Percentiles rank a stretch among this genome's conserved stretches.
Evolutionary conservation across 768 basidiomycete species (phyloP).

Genomic region (Termitomyces sp.): DNA sequence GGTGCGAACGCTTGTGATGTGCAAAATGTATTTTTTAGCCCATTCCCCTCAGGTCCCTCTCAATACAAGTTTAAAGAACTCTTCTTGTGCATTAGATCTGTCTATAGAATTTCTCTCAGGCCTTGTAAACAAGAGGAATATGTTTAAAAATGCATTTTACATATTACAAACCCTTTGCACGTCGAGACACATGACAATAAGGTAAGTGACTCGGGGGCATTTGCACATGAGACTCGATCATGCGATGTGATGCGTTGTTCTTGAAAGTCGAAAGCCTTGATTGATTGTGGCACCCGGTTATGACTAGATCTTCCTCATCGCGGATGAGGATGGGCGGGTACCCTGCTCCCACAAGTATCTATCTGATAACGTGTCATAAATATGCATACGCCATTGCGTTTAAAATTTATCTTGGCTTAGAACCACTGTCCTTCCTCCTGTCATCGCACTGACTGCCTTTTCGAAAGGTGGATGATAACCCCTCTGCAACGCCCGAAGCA

Average conservation of each 20-base stretch:
- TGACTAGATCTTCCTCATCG: constrained; percentile 4
- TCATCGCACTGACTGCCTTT: constrained; percentile 1
- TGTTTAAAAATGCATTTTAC: too few relatives aligned
- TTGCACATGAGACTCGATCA: constrained; percentile 15
- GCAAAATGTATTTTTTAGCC: too few relatives aligned
- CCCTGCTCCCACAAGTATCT: not conserved
- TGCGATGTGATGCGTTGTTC: constrained; percentile 22
- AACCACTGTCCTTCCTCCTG: constrained; percentile 3
- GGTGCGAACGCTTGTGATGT: too few relatives aligned
- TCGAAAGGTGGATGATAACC: constrained; percentile 21
- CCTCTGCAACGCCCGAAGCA: constrained; percentile 28
- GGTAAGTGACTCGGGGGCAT: constrained; percentile 17
- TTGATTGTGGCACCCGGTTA: constrained; percentile 33
- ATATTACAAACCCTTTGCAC: too few relatives aligned
- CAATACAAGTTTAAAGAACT: too few relatives aligned
- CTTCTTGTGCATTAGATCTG: too few relatives aligned
- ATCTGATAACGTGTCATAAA: not conserved
- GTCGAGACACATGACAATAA: constrained; percentile 10
- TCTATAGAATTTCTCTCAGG: too few relatives aligned
- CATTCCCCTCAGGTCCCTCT: too few relatives aligned
- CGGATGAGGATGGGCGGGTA: not conserved
- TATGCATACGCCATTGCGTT: not conserved
- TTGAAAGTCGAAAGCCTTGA: constrained; percentile 12
- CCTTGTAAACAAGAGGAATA: too few relatives aligned
- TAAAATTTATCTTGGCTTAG: not conserved